Evolutionary conservation across 148 eudicot species (phyloP), one percentile per base, ranked within the genome.

Genomic region (Amaranthus hypochondriacus): DNA sequence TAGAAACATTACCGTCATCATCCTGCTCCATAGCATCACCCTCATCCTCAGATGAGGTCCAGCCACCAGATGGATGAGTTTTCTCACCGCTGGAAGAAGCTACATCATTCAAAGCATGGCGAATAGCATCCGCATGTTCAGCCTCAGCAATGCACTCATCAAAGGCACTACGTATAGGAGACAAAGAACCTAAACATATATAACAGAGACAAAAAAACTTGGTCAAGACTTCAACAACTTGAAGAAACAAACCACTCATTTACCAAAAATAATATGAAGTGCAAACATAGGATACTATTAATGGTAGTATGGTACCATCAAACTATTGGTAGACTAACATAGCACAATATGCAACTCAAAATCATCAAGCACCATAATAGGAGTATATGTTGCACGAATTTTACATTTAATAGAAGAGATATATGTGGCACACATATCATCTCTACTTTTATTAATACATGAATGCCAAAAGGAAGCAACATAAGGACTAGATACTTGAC

Each of bases 41-140:
- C 68, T 92, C 97, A 64, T 95, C 98, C 71, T 90, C 97, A 70
- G 97, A 92, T 9, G 98, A 86, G 9, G 90, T 81, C 98, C 97
- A 95, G 69, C 88, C 82, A 72, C 77, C 82, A 57, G 84, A 79
- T 56, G 56, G 77, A 39, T 43, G 72, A 15, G 75, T 43, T 61
- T 65, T 82, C 43, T 78, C 79, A 65, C 83, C 76, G 75, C 88
- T 86, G 49, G 94, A 87, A 84, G 97, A 84, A 73, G 87, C 92
- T 56, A 84, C 88, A 72, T 87, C 92, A 78, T 79, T 77, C 83
- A 92, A 83, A 48, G 93, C 96, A 64, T 89, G 82, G 58, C 88
- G 80, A 49, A 87, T 77, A 72, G 90, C 90, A 75, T 89, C 93
- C n/a, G 92, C 93, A 76, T 86, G 83, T 74, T 83, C 75, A 77